Evolutionary conservation across 2,329 filamentous ascomycete species (phyloP).

Genomic region (Lasiodiplodia citricola): DNA sequence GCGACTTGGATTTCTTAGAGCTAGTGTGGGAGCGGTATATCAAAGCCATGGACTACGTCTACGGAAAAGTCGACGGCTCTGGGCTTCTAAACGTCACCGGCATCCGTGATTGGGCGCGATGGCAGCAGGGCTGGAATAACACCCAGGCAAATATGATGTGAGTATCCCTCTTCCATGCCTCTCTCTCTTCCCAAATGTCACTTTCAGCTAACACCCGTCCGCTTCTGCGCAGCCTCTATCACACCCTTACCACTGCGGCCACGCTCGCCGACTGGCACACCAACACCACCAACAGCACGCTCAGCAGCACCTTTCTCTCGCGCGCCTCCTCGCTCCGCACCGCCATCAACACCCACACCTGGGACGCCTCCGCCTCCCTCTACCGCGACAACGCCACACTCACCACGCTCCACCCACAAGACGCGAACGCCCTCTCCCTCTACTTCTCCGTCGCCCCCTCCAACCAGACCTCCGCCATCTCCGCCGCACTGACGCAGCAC

Average conservation of each 20-base stretch:
- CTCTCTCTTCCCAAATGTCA: not conserved
- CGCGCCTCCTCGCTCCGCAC: conserved; percentile 32
- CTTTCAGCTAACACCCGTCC: not conserved
- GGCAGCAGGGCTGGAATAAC: conserved; percentile 55
- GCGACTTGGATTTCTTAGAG: conserved; percentile 47
- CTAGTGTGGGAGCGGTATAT: conserved; percentile 52
- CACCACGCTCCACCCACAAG: conserved; percentile 56
- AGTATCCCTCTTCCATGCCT: not conserved
- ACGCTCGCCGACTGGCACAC: conserved; percentile 36
- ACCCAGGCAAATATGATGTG: conserved; percentile 58
- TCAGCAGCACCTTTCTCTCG: conserved; percentile 30
- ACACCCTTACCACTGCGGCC: conserved; percentile 37
- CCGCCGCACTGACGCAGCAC: conserved; percentile 53
- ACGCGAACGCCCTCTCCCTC: conserved; percentile 50
- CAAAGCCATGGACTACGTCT: conserved; percentile 49
- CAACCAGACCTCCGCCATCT: conserved; percentile 55
- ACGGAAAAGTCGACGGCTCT: conserved; percentile 49
- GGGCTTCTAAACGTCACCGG: conserved; percentile 54
- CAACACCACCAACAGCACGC: conserved; percentile 31
- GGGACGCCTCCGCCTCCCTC: conserved; percentile 36
- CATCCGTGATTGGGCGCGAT: conserved; percentile 50
- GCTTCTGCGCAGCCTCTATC: conserved; percentile 49
- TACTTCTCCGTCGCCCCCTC: conserved; percentile 44
- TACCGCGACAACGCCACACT: conserved; percentile 47
- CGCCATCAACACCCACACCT: conserved; percentile 37